These are phyloP conservation scores for Fusarium metavorans DNA, from an alignment of 2,329 filamentous ascomycete species.

Conservation along the genomic window DNA sequence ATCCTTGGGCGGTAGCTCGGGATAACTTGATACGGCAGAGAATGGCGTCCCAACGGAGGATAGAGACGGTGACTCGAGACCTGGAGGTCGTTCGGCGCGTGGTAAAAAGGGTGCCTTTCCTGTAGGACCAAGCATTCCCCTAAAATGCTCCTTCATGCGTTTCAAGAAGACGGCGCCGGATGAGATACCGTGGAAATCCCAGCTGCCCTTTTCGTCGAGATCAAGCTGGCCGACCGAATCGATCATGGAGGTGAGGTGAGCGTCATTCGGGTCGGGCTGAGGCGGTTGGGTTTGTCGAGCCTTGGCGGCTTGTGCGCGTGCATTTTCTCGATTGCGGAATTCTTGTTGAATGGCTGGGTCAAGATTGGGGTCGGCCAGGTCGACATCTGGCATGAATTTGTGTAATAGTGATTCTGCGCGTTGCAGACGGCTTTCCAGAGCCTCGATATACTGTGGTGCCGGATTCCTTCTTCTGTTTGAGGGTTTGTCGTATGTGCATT, in stretches of 20 bases:
- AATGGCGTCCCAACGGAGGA: conserved; percentile 73
- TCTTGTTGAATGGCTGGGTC: conserved; percentile 82
- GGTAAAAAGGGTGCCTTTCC: conserved; percentile 70
- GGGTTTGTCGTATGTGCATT: conserved; percentile 95
- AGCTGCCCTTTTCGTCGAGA: conserved; percentile 89
- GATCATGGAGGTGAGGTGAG: conserved; percentile 92
- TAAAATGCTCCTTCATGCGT: conserved; percentile 89
- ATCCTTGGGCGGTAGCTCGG: conserved; percentile 77
- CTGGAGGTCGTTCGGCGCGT: conserved; percentile 60
- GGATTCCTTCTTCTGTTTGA: conserved; percentile 92
- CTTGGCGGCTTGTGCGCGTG: conserved; percentile 58
- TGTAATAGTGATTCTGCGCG: conserved; percentile 85
- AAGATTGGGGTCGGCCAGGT: conserved; percentile 86
- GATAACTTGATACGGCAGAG: conserved; percentile 62
- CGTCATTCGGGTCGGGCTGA: conserved; percentile 68
- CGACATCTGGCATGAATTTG: conserved; percentile 84
- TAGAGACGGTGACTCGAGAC: conserved; percentile 77
- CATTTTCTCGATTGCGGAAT: conserved; percentile 67
- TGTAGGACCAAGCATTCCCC: conserved; percentile 77
- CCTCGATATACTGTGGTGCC: conserved; percentile 92
- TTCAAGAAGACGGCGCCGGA: conserved; percentile 91
- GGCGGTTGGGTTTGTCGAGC: conserved; percentile 51
- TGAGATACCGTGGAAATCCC: conserved; percentile 95
- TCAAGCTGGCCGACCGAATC: conserved; percentile 92
- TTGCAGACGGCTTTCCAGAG: conserved; percentile 83